These are phyloP conservation scores for Thamnidium elegans DNA, from an alignment of 192 early-diverging fungal species.

Conservation along the genomic window DNA sequence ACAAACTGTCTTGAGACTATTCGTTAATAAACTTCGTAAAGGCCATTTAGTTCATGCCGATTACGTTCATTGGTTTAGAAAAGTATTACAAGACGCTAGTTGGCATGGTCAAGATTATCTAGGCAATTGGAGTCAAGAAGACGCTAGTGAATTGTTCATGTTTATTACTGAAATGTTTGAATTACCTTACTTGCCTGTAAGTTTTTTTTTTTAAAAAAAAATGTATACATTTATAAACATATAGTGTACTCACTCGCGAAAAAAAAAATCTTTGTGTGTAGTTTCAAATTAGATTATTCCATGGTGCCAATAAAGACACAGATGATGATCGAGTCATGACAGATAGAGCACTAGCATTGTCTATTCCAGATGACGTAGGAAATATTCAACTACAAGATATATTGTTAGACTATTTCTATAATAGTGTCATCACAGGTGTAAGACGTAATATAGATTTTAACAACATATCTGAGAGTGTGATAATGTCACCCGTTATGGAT, in stretches of 20 bases:
- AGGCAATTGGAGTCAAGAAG: slow-evolving; percentile 52
- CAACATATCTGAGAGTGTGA: not conserved
- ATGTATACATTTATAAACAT: not conserved
- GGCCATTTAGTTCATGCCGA: slow-evolving; percentile 54
- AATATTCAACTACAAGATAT: slow-evolving; percentile 52
- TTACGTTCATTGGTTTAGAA: slow-evolving; percentile 50
- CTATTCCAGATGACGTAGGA: slow-evolving; percentile 9
- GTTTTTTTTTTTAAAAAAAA: too few relatives aligned
- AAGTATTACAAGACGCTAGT: slow-evolving; percentile 46
- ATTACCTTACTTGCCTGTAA: slow-evolving; percentile 66
- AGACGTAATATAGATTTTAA: slow-evolving; percentile 37
- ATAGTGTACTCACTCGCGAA: not conserved
- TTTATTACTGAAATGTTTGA: slow-evolving; percentile 62
- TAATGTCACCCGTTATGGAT: too few relatives aligned
- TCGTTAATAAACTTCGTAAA: slow-evolving; percentile 59
- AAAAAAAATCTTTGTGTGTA: too few relatives aligned
- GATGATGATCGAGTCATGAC: slow-evolving; percentile 67
- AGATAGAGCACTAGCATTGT: slow-evolving; percentile 50
- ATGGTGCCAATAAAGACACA: slow-evolving; percentile 61
- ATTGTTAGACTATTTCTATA: slow-evolving; percentile 61
- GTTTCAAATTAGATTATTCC: slow-evolving; percentile 58
- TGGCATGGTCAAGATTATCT: slow-evolving; percentile 39
- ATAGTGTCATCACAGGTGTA: slow-evolving; percentile 57
- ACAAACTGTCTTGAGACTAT: slow-evolving; percentile 49
- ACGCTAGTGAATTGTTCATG: slow-evolving; percentile 67